Base-by-base conservation (phyloP, 2,329 filamentous ascomycete genomes). In the Chaetothyriales sp. region DNA sequence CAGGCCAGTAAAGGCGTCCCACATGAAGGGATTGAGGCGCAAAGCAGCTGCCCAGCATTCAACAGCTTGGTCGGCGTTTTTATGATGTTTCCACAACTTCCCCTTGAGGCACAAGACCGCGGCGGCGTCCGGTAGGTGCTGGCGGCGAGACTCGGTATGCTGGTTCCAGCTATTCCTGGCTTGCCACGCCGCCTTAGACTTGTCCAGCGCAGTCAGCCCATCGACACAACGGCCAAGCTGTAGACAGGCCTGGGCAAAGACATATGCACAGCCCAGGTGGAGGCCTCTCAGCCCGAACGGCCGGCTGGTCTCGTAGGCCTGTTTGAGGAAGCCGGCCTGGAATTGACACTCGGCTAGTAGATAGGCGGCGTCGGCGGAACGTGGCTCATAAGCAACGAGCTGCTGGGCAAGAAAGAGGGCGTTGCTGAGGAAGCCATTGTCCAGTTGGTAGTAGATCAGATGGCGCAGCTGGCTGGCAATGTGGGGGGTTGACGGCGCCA, bases 1-100 rank as follows among this genome's bases (percentile, higher is more conserved):
- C 6, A 98, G 75, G 15, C 80, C 83, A 19, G 83, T 81, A 61
- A 96, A 96, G 0, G 90, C 89, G 72, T 98, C 92, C 92, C 92
- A 98, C 78, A 95, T 92, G 67, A 96, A 90, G 1, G 92, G 89
- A 62, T 96, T 98, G 50, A 81, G 67, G 68, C 89, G 93, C 60
- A 98, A 71, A 5, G 89, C 80, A 53, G 93, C 87, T 58, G 94
- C 87, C 63, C 92, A 96, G 65, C 80, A 87, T 57, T 84, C 78
- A 15, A 90, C 80, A 6, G 92, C 89, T 66, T 86, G 88, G 62
- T 84, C 84, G 61, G 86, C 77, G 59, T 95, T 79, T 54, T 77
- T 84, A 60, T 92, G 83, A 2, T 79, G 86, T 47, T 84, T 80
- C 70, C 88, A 90, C 25, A 98, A 73, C 68, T 93, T 95, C 22